phyloP scores from a whole-genome alignment of 495 filamentous ascomycete genomes.

The Rusavskia elegans region DNA sequence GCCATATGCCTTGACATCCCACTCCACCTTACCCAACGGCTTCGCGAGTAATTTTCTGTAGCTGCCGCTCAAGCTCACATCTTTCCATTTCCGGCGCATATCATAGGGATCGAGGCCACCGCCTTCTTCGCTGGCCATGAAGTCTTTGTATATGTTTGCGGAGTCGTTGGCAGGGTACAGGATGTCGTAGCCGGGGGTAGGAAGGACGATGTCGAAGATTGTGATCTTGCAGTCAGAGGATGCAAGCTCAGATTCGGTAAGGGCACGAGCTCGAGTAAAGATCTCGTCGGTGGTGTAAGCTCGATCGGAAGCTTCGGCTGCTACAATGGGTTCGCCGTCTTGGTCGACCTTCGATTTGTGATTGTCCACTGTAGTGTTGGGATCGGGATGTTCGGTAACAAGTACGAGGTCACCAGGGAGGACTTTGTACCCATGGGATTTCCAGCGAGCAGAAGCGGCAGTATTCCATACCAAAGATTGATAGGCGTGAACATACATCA shows the following conservation, averaged over 20 bases:
- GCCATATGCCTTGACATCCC: slow-evolving; percentile 50
- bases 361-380: slow-evolving; percentile 15
- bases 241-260: slow-evolving; percentile 62
- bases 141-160: slow-evolving; percentile 58
- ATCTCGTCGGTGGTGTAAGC: slow-evolving; percentile 36
- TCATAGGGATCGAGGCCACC: slow-evolving; percentile 66
- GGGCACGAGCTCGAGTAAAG: slow-evolving; percentile 57
- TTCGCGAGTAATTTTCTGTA: slow-evolving; percentile 76
- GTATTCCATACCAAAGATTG: slow-evolving; percentile 89
- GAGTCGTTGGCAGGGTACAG: slow-evolving; percentile 74
- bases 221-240: slow-evolving; percentile 48
- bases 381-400: slow-evolving; percentile 36
- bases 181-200: slow-evolving; percentile 83
- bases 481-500: slow-evolving; percentile 95
- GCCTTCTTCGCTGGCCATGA: slow-evolving; percentile 67
- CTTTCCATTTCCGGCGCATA: slow-evolving; percentile 75
- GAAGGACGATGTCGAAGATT: slow-evolving; percentile 85
- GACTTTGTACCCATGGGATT: slow-evolving; percentile 48
- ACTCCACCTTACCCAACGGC: slow-evolving; percentile 38
- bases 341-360: slow-evolving; percentile 36
- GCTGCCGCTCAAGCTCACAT: slow-evolving; percentile 72
- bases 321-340: slow-evolving; percentile 51
- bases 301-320: slow-evolving; percentile 39
- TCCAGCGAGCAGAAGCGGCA: slow-evolving; percentile 64
- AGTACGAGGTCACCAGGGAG: slow-evolving; percentile 81